Conservation (phyloP, 805 yeast species). For the Starmerella gropengiesseri region DNA sequence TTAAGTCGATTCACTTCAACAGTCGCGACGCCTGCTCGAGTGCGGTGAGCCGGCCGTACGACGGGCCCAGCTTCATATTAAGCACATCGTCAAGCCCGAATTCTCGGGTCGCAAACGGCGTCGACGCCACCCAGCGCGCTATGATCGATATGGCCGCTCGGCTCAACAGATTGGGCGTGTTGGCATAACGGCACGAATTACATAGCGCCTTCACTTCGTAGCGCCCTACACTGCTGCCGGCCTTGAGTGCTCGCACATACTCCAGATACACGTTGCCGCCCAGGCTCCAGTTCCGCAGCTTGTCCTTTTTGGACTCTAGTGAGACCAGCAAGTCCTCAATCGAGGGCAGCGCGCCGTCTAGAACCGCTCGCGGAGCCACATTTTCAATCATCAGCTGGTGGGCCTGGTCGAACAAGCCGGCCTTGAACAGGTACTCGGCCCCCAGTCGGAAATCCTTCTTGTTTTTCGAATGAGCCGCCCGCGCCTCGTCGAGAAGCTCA, state of each 20-base stretch:
- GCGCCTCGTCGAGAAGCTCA: slow-evolving; percentile 41
- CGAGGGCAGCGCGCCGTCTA: slow-evolving; percentile 33
- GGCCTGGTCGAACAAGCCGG: slow-evolving; percentile 51
- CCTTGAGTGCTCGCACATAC: slow-evolving; percentile 16
- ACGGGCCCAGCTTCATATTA: slow-evolving; percentile 18
- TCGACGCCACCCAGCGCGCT: slow-evolving; percentile 24
- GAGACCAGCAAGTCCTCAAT: slow-evolving; percentile 25
- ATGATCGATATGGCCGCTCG: slow-evolving; percentile 26
- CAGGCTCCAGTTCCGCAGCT: slow-evolving; percentile 25
- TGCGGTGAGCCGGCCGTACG: slow-evolving; percentile 15
- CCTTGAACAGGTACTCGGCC: slow-evolving; percentile 49
- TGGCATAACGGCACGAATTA: slow-evolving; percentile 7
- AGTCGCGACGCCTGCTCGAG: slow-evolving; percentile 18
- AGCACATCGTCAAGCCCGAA: slow-evolving; percentile 11
- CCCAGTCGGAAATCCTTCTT: slow-evolving; percentile 47
- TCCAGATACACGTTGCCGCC: slow-evolving; percentile 33
- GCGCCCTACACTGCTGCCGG: background rate
- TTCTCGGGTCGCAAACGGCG: slow-evolving; percentile 3
- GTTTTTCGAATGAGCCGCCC: slow-evolving; percentile 46
- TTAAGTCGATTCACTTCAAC: slow-evolving; percentile 1
- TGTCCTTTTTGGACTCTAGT: slow-evolving; percentile 17
- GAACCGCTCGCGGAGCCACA: slow-evolving; percentile 66
- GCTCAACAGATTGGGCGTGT: slow-evolving; percentile 16
- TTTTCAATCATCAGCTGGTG: slow-evolving; percentile 43
- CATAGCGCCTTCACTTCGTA: slow-evolving; percentile 4